A percentile compares a stretch with the other conserved stretches of the same genome.
Evolutionary conservation across 371 early-diverging fungal species (phyloP).

Genomic region (Saksenaea vasiformis): DNA sequence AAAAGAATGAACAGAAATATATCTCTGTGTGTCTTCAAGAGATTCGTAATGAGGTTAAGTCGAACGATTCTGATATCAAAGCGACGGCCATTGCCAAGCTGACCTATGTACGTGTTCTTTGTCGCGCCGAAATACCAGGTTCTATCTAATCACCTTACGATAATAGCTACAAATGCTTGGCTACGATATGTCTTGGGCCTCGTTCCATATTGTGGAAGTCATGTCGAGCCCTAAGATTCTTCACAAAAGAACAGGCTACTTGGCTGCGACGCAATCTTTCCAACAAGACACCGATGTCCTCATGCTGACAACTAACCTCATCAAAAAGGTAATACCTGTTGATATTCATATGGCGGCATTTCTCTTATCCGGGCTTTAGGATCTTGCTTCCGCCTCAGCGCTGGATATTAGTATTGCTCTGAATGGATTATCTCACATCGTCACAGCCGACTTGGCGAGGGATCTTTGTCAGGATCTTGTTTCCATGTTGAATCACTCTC

Average conservation of each 20-base stretch:
- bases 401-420: conserved; percentile 90
- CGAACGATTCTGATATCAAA: conserved; percentile 84
- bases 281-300: conserved; percentile 93
- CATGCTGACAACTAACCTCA: conserved; percentile 94
- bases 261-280: conserved; percentile 90
- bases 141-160: background rate
- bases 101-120: conserved; percentile 64
- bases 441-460: conserved; percentile 88
- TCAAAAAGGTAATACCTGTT: conserved; percentile 79
- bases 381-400: conserved; percentile 78
- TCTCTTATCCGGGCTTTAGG: conserved; percentile 48
- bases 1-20: conserved; percentile 87
- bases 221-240: conserved; percentile 89
- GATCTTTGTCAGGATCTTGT: conserved; percentile 89
- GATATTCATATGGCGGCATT: background rate
- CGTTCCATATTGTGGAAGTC: conserved; percentile 95
- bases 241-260: conserved; percentile 90
- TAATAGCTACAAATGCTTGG: conserved; percentile 93
- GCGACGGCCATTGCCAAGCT: conserved; percentile 90
- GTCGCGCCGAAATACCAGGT: conserved; percentile 8
- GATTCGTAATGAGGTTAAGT: conserved; percentile 84
- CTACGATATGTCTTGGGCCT: conserved; percentile 96
- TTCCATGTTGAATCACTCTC: conserved; percentile 84
- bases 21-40: conserved; percentile 84
- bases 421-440: conserved; percentile 88